Evolutionary conservation across 768 basidiomycete species (phyloP).

Genomic region (Suillus weaverae): DNA sequence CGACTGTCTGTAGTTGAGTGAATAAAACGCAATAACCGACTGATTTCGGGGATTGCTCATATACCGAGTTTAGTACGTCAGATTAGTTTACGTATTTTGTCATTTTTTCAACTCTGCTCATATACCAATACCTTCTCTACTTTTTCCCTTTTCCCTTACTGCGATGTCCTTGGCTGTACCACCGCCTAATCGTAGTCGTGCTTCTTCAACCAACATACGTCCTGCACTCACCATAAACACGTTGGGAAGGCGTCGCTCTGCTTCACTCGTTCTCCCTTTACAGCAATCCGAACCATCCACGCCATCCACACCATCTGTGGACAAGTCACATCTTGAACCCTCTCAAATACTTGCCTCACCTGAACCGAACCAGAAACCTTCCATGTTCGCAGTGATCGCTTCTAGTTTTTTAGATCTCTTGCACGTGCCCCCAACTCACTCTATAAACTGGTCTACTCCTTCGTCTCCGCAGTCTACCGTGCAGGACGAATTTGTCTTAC

Average conservation of each 20-base stretch:
- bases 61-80: conserved; percentile 3
- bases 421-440: conserved; percentile 43
- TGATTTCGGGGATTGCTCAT: background rate
- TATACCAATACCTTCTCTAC: background rate
- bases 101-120: background rate
- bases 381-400: conserved; percentile 53
- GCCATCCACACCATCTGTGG: conserved; percentile 10
- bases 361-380: conserved; percentile 26
- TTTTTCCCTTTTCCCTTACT: conserved; percentile 13
- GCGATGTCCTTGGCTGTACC: conserved; percentile 39
- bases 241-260: conserved; percentile 56
- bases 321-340: background rate
- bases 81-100: conserved; percentile 4
- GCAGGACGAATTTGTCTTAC: conserved; percentile 50
- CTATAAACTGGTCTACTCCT: conserved; percentile 43
- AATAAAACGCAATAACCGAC: background rate
- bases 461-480: conserved; percentile 43
- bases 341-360: conserved; percentile 11
- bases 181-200: conserved; percentile 49
- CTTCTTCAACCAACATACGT: conserved; percentile 59
- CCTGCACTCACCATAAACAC: conserved; percentile 51
- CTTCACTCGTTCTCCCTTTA: conserved; percentile 42
- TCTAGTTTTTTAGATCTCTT: conserved; percentile 55
- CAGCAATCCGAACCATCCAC: conserved; percentile 19
- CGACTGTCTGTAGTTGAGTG: background rate